A percentile compares a stretch with the other conserved stretches of the same genome.
phyloP scores from a whole-genome alignment of 768 basidiomycete species.

The Tylopilus felleus region DNA sequence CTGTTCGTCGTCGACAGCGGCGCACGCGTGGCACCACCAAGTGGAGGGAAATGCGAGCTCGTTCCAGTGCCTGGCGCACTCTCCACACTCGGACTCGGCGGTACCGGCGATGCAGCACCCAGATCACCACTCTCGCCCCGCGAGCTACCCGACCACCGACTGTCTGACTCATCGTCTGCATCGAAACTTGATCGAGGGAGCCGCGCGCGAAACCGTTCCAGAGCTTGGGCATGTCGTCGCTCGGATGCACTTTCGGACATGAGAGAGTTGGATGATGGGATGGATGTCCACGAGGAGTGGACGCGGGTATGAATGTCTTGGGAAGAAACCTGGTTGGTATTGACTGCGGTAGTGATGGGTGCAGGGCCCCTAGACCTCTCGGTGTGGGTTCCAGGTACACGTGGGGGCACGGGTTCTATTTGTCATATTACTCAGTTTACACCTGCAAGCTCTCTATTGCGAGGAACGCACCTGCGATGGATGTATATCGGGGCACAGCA shows the following conservation, averaged over 20 bases:
- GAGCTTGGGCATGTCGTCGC: slow-evolving; percentile 36
- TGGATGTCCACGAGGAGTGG: slow-evolving; percentile 29
- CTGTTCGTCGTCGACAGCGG: slow-evolving; percentile 2
- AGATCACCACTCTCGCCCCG: slow-evolving; percentile 13
- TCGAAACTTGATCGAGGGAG: slow-evolving; percentile 21
- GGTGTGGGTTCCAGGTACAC: slow-evolving; percentile 7
- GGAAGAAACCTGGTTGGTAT: slow-evolving; percentile 4
- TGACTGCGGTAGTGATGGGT: slow-evolving; percentile 7
- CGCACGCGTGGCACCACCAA: neutral
- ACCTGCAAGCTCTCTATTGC: neutral
- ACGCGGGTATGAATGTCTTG: slow-evolving; percentile 18
- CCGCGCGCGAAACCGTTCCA: slow-evolving; percentile 33
- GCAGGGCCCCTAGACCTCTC: slow-evolving; percentile 17
- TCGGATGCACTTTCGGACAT: slow-evolving; percentile 45
- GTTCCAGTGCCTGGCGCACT: slow-evolving; percentile 9
- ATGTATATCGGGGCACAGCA: slow-evolving; percentile 6
- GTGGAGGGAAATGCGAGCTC: slow-evolving; percentile 6
- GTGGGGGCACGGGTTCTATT: slow-evolving; percentile 18
- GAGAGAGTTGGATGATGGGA: slow-evolving; percentile 38
- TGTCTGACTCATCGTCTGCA: slow-evolving; percentile 24
- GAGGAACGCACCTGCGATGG: slow-evolving; percentile 12
- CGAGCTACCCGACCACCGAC: slow-evolving; percentile 21
- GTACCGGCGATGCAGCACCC: slow-evolving; percentile 13
- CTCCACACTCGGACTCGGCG: slow-evolving; percentile 13
- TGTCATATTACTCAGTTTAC: slow-evolving; percentile 4